These are phyloP conservation scores for Furcasterigmium furcatum DNA, from an alignment of 2,329 filamentous ascomycete genomes.

Conservation along the genomic window DNA sequence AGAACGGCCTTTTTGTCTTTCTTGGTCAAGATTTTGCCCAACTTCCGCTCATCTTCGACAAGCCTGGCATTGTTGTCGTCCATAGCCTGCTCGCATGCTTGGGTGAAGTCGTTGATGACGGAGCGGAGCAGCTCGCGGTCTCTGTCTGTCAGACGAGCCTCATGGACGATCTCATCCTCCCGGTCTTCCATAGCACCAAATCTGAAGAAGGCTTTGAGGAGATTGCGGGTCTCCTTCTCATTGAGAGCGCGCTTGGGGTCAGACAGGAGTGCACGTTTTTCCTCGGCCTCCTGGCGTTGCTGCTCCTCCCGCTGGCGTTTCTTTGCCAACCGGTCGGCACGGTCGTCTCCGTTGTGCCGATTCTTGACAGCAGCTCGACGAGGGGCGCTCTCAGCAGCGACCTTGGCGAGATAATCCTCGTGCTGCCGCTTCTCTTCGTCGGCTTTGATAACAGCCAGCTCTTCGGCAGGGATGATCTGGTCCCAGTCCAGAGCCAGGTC, in stretches of 20 bases:
- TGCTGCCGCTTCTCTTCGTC: slow-evolving; percentile 84
- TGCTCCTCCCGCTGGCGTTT: slow-evolving; percentile 62
- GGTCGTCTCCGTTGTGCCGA: slow-evolving; percentile 53
- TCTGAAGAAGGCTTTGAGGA: slow-evolving; percentile 86
- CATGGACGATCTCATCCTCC: slow-evolving; percentile 79
- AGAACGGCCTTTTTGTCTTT: slow-evolving; percentile 97
- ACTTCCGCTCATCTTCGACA: slow-evolving; percentile 76
- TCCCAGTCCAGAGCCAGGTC: slow-evolving; percentile 83
- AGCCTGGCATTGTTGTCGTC: slow-evolving; percentile 68
- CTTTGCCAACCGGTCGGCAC: slow-evolving; percentile 62
- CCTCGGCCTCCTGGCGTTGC: slow-evolving; percentile 72
- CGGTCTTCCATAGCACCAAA: slow-evolving; percentile 90
- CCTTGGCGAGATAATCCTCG: slow-evolving; percentile 75
- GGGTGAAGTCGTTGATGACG: slow-evolving; percentile 73
- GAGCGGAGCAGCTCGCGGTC: slow-evolving; percentile 76
- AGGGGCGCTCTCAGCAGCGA: slow-evolving; percentile 82
- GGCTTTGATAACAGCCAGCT: slow-evolving; percentile 83
- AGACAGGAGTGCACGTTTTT: slow-evolving; percentile 67
- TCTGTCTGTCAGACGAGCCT: slow-evolving; percentile 79
- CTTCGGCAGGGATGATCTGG: slow-evolving; percentile 93
- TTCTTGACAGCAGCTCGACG: slow-evolving; percentile 66
- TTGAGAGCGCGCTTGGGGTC: slow-evolving; percentile 88
- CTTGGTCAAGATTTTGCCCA: slow-evolving; percentile 82
- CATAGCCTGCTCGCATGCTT: slow-evolving; percentile 53
- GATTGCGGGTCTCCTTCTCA: slow-evolving; percentile 89